Evolutionary conservation across 768 basidiomycete species (phyloP).

Genomic region (Tremella fuciformis): DNA sequence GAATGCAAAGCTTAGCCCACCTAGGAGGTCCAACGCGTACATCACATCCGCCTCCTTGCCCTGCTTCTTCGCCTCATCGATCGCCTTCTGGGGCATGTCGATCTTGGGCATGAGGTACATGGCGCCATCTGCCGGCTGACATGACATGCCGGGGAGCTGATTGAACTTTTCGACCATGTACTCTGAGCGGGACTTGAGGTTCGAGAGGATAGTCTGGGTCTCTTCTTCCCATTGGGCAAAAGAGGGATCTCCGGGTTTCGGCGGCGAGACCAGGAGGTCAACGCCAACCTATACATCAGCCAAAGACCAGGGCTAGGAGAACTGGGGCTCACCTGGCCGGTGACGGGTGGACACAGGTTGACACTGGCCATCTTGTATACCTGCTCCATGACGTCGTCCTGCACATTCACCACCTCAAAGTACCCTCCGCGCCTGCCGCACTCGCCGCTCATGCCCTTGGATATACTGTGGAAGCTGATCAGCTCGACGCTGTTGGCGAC

Average conservation of each 20-base stretch:
- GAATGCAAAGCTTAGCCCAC: conserved; percentile 54
- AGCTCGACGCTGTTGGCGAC: conserved; percentile 61
- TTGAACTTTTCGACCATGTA: conserved; percentile 77
- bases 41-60: conserved; percentile 84
- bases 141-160: conserved; percentile 77
- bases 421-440: conserved; percentile 97
- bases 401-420: conserved; percentile 84
- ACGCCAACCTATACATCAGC: conserved; percentile 70
- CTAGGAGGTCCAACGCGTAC: conserved; percentile 78
- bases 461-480: conserved; percentile 95
- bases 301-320: not conserved
- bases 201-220: conserved; percentile 72
- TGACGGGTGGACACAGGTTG: conserved; percentile 79
- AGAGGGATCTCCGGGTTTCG: conserved; percentile 68
- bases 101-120: conserved; percentile 90
- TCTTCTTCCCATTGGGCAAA: conserved; percentile 79
- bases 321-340: conserved; percentile 57
- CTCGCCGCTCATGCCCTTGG: conserved; percentile 92
- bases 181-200: conserved; percentile 43
- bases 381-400: conserved; percentile 70
- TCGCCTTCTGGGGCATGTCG: conserved; percentile 67
- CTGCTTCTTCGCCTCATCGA: conserved; percentile 65
- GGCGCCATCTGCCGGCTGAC: conserved; percentile 66
- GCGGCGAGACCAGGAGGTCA: conserved; percentile 89
- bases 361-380: conserved; percentile 97